Conservation (phyloP, 495 filamentous ascomycete genomes). For the Gamarada debralockiae region DNA sequence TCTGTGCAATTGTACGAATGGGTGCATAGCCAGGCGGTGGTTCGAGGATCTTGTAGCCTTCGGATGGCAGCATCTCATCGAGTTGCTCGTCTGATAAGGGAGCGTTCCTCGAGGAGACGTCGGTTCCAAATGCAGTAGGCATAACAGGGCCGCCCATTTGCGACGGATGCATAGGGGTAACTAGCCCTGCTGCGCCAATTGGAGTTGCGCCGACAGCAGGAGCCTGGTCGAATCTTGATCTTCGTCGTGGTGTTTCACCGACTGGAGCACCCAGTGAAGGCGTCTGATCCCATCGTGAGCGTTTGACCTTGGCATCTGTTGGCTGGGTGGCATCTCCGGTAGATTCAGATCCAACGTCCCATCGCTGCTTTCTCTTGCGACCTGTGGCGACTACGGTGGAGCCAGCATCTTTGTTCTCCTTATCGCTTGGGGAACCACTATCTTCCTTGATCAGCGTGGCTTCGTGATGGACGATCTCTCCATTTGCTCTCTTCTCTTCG, state of each 20-base stretch:
- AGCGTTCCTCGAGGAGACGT: slow-evolving; percentile 74
- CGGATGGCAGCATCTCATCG: slow-evolving; percentile 82
- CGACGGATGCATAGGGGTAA: slow-evolving; percentile 82
- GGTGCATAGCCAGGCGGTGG: slow-evolving; percentile 91
- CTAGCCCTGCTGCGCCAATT: slow-evolving; percentile 73
- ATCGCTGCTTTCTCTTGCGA: slow-evolving; percentile 87
- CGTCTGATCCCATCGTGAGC: slow-evolving; percentile 89
- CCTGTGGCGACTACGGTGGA: slow-evolving; percentile 61
- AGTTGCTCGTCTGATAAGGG: slow-evolving; percentile 90
- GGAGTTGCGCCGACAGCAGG: slow-evolving; percentile 68
- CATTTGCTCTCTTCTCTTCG: slow-evolving; percentile 64
- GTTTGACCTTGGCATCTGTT: slow-evolving; percentile 46
- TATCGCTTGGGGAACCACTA: slow-evolving; percentile 41
- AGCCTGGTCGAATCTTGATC: slow-evolving; percentile 88
- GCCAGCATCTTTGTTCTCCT: slow-evolving; percentile 70
- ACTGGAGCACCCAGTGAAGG: slow-evolving; percentile 57
- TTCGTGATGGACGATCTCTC: slow-evolving; percentile 60
- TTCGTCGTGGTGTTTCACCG: slow-evolving; percentile 58
- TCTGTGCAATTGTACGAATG: slow-evolving; percentile 71
- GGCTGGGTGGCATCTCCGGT: slow-evolving; percentile 42
- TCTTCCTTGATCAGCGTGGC: slow-evolving; percentile 67
- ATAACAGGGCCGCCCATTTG: slow-evolving; percentile 52
- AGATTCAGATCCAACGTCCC: slow-evolving; percentile 64
- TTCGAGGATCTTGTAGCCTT: slow-evolving; percentile 92
- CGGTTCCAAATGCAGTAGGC: slow-evolving; percentile 68